Evolutionary conservation across 805 yeast genomes (phyloP), one percentile per base, ranked within the genome.

Genomic region (Kodamaea neixiangensis): DNA sequence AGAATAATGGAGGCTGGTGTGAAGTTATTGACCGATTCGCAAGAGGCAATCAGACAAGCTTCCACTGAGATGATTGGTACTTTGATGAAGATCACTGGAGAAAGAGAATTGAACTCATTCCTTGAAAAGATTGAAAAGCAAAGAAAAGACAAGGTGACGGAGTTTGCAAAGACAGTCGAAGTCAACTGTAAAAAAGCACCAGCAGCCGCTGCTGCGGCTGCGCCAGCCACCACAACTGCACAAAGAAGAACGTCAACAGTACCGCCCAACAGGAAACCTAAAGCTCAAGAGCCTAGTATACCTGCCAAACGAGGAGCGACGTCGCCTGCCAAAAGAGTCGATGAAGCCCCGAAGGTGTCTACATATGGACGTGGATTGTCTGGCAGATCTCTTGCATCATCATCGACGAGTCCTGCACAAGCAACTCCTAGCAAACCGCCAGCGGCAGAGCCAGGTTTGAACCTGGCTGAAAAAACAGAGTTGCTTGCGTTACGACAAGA

Each of bases 41-140:
- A 86, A 63, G 96, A 90, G 44, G 88, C 93, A 1, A 86, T 89
- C 1, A 81, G 99, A 62, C 80, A 84, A 46, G 83, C 85, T 3
- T 86, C 93, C 0, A 86, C 90, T 42, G 88, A 86, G 60, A 76
- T 85, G 57, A 78, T 91, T 34, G 98, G 97, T 5, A 82, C 88
- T 0, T 66, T 91, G 46, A 85, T 89, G 86, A 89, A 87, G 65
- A 78, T 90, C n/a, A 77, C 85, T 11, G 97, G 97, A 0, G 86
- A 82, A 60, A 73, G 91, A 47, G 85, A 81, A 47, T 68, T 90
- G 56, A 80, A 72, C 46, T 73, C 78, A 3, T 77, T 77, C 44
- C 63, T 89, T 49, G 91, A 83, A 14, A 79, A 79, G n/a, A 73
- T 93, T 44, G 97, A 93, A 60, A 89, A 86, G 45, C 79, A 84